Evolutionary conservation across 2,329 filamentous ascomycete species (phyloP).

Genomic region (Ustilaginoidea virens): DNA sequence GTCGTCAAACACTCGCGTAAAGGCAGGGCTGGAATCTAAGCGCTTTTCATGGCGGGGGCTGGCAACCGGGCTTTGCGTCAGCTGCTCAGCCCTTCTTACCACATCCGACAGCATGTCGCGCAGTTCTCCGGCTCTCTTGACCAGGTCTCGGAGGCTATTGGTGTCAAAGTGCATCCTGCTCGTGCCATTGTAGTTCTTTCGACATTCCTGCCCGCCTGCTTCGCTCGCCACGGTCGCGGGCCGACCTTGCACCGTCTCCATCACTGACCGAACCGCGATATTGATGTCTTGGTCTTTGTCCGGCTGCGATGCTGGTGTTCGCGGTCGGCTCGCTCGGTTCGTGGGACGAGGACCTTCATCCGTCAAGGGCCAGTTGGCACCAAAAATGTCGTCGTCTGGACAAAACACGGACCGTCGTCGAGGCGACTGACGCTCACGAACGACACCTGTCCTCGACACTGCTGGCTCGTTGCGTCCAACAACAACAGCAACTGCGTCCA

Average conservation of each 20-base stretch:
- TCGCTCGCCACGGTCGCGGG: conserved; percentile 15
- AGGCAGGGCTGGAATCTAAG: conserved; percentile 47
- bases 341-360: conserved; percentile 20
- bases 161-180: conserved; percentile 50
- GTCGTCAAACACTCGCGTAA: conserved; percentile 50
- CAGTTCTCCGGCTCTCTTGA: conserved; percentile 44
- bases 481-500: conserved; percentile 20
- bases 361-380: conserved; percentile 28
- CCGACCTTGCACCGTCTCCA: conserved; percentile 47
- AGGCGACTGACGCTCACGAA: conserved; percentile 35
- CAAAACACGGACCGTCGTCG: conserved; percentile 47
- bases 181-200: conserved; percentile 20
- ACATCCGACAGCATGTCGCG: conserved; percentile 44
- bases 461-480: conserved; percentile 26
- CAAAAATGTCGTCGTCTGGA: conserved; percentile 52
- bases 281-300: conserved; percentile 21
- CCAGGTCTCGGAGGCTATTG: conserved; percentile 50
- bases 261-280: conserved; percentile 43
- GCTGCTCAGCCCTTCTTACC: conserved; percentile 41
- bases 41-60: conserved; percentile 30
- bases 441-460: conserved; percentile 34
- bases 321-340: conserved; percentile 25
- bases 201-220: conserved; percentile 20
- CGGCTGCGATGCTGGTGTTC: conserved; percentile 22
- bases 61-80: conserved; percentile 37